These are phyloP conservation scores for Trichoderma koningiopsis DNA, from an alignment of 2,329 filamentous ascomycete genomes.

Conservation along the genomic window DNA sequence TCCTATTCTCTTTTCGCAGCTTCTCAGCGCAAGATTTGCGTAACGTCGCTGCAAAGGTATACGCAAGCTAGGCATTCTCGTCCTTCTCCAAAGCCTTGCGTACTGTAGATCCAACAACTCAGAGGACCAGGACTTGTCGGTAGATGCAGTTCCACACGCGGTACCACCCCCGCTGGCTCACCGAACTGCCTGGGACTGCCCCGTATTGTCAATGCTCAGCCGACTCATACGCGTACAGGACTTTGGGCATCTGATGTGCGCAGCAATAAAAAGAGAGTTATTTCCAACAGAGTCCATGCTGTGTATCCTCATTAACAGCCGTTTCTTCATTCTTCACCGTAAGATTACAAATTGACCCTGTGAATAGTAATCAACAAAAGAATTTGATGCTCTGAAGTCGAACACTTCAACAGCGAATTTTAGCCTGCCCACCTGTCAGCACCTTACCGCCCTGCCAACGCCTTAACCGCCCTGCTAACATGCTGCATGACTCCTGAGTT, in stretches of 20 bases:
- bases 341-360: not conserved
- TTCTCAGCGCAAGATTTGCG: not conserved
- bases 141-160: not conserved
- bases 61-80: not conserved
- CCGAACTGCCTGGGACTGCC: not conserved
- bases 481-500: not conserved
- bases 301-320: not conserved
- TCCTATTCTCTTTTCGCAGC: not conserved
- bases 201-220: not conserved
- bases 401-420: not conserved
- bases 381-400: not conserved
- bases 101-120: not conserved
- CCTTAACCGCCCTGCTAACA: not conserved
- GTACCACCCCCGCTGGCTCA: not conserved
- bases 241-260: not conserved
- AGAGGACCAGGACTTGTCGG: not conserved
- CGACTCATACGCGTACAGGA: not conserved
- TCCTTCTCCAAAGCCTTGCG: not conserved
- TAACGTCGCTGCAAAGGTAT: not conserved
- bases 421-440: not conserved
- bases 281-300: not conserved
- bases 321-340: not conserved
- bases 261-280: not conserved
- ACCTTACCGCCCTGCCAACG: not conserved
- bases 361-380: not conserved